Percentiles rank a stretch among this genome's conserved stretches.
phyloP scores from a whole-genome alignment of 306 rosid species.

The Fagus sylvatica region DNA sequence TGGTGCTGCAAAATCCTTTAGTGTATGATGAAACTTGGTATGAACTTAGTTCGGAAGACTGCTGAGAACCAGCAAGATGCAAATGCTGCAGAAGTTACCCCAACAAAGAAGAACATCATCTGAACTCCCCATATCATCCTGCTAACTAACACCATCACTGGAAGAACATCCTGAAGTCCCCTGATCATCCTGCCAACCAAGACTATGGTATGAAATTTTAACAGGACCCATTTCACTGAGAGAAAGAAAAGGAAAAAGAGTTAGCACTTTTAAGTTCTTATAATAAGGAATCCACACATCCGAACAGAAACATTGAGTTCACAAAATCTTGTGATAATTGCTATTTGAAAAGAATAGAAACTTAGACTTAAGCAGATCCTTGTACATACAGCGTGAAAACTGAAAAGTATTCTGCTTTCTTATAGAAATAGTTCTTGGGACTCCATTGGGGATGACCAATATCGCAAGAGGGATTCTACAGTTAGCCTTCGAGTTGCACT shows the following conservation, averaged over 20 bases:
- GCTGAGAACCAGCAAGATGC: not conserved
- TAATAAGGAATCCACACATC: not conserved
- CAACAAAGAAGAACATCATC: not conserved
- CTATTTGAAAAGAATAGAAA: not conserved
- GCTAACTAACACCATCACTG: slow-evolving; percentile 1
- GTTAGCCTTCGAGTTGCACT: slow-evolving; percentile 92
- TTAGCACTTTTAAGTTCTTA: not conserved
- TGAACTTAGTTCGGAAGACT: not conserved
- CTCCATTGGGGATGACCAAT: slow-evolving; percentile 94
- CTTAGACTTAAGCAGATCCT: not conserved
- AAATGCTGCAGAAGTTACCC: not conserved
- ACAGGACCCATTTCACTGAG: not conserved
- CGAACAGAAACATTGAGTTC: not conserved
- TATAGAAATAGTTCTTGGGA: slow-evolving; percentile 59
- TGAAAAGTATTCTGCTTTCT: not conserved
- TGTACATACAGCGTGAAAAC: not conserved
- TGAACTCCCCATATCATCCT: not conserved
- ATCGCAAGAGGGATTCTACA: slow-evolving; percentile 80
- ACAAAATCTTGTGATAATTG: not conserved
- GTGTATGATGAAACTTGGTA: not conserved
- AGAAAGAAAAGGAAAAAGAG: not conserved
- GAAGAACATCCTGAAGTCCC: slow-evolving; percentile 11
- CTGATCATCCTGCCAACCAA: slow-evolving; percentile 12
- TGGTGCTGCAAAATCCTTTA: not conserved
- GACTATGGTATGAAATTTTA: not conserved